phyloP scores from a whole-genome alignment of 345 rosid species.

The Linum usitatissimum region DNA sequence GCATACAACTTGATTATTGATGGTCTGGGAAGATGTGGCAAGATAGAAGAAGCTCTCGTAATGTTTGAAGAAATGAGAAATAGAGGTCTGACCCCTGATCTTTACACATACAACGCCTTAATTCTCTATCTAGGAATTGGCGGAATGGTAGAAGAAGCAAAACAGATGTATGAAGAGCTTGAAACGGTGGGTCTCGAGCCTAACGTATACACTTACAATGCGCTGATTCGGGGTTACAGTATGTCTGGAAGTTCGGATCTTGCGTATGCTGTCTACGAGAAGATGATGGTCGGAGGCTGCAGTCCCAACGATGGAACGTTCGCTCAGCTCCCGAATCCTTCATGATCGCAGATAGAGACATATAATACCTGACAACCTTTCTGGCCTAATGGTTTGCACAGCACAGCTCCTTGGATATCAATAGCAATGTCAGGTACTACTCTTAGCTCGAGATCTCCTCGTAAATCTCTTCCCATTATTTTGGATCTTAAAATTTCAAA shows the following conservation, averaged over 20 bases:
- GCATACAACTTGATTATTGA: conserved; percentile 69
- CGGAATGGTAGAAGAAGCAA: conserved; percentile 65
- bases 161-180: conserved; percentile 49
- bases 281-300: conserved; percentile 77
- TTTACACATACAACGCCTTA: conserved; percentile 70
- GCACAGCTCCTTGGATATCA: not conserved
- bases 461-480: no score
- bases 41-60: conserved; percentile 54
- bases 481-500: not conserved
- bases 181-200: conserved; percentile 60
- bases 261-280: conserved; percentile 68
- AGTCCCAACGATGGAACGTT: conserved; percentile 70
- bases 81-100: conserved; percentile 55
- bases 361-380: not conserved
- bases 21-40: conserved; percentile 58
- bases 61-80: conserved; percentile 58
- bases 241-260: conserved; percentile 50
- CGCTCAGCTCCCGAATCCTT: conserved; percentile 71
- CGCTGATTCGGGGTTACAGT: conserved; percentile 69
- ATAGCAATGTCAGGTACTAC: conserved; percentile 11
- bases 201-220: conserved; percentile 72
- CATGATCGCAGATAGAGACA: conserved; percentile 10
- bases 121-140: conserved; percentile 52
- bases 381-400: not conserved
- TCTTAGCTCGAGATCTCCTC: no score